A percentile compares a stretch with the other conserved stretches of the same genome.
These are phyloP conservation scores for Phaseolus lunatus DNA, from an alignment of 306 rosid genomes.

Conservation along the genomic window DNA sequence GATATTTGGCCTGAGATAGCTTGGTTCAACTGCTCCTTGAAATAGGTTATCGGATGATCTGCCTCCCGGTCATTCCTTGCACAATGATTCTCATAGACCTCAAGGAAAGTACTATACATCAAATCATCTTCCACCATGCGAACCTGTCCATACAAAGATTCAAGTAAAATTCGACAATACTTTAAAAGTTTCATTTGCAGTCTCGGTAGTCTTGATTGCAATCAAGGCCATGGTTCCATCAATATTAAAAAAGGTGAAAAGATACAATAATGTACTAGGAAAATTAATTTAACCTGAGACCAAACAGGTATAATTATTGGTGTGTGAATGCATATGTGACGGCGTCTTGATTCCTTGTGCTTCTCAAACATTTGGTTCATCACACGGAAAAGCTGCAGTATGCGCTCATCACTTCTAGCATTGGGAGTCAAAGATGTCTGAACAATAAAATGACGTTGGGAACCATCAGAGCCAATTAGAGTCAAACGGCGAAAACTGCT, in stretches of 20 bases:
- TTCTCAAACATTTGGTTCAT: conserved; percentile 99
- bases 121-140: conserved; percentile 99
- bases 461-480: conserved; percentile 97
- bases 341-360: conserved; percentile 99
- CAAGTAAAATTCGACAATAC: conserved; percentile 36
- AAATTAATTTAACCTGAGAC: conserved; percentile 80
- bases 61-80: conserved; percentile 96
- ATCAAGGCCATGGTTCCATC: conserved; percentile 3
- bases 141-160: conserved; percentile 64
- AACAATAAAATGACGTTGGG: conserved; percentile 98
- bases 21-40: conserved; percentile 96
- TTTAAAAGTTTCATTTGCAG: background rate
- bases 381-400: conserved; percentile 97
- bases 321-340: conserved; percentile 93
- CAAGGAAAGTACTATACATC: conserved; percentile 99
- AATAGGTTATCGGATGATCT: conserved; percentile 91
- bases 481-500: conserved; percentile 99
- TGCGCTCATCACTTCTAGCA: conserved; percentile 98
- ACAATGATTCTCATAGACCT: conserved; percentile 99
- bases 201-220: background rate
- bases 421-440: conserved; percentile 99
- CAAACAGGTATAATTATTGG: conserved; percentile 99
- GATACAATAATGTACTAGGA: conserved; percentile 28
- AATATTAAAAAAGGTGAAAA: background rate
- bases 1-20: conserved; percentile 93